phyloP scores from a whole-genome alignment of 148 eudicot genomes.

The Agrostemma githago region DNA sequence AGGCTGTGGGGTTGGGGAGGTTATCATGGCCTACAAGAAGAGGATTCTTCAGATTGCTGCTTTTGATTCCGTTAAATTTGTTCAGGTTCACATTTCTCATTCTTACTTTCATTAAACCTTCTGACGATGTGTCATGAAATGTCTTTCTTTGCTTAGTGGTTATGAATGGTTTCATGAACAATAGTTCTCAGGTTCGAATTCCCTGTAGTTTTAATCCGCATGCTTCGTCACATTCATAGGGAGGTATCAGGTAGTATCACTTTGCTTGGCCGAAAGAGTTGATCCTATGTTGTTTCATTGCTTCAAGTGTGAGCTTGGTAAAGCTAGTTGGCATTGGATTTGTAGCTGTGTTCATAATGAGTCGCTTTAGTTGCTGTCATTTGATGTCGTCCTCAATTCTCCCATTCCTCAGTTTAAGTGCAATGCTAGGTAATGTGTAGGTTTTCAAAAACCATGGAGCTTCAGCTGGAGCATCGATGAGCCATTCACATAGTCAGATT shows the following conservation, averaged over 20 bases:
- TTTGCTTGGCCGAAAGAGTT: neutral
- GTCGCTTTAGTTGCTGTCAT: neutral
- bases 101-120: neutral
- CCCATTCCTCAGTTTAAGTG: neutral
- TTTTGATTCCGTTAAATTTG: slow-evolving; percentile 48
- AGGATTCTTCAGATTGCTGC: slow-evolving; percentile 55
- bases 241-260: neutral
- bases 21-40: slow-evolving; percentile 74
- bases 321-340: neutral
- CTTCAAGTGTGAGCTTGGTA: too few species aligned
- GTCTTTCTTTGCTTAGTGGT: neutral
- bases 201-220: too few species aligned
- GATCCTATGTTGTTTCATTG: too few species aligned
- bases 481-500: slow-evolving; percentile 95
- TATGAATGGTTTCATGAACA: too few species aligned
- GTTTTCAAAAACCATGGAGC: slow-evolving; percentile 96
- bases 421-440: slow-evolving; percentile 31
- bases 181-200: too few species aligned
- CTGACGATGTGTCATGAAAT: neutral
- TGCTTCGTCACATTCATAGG: neutral
- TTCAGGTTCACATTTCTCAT: slow-evolving; percentile 50
- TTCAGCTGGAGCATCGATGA: slow-evolving; percentile 97
- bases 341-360: neutral
- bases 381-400: neutral
- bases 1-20: slow-evolving; percentile 49